These are phyloP conservation scores for Xylaria grammica DNA, from an alignment of 495 filamentous ascomycete genomes.

Conservation along the genomic window DNA sequence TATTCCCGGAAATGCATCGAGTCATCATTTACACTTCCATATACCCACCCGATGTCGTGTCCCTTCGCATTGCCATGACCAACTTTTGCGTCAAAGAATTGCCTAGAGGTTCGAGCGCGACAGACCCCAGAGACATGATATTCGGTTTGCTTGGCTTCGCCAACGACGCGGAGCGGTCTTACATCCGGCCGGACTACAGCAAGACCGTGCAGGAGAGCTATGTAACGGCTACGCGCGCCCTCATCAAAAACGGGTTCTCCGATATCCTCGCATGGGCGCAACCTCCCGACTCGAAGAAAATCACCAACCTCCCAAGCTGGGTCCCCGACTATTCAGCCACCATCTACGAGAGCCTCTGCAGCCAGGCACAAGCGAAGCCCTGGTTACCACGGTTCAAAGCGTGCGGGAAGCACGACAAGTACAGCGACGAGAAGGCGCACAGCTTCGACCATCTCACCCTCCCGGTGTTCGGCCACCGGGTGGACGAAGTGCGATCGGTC, in stretches of 20 bases:
- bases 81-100: slow-evolving; percentile 25
- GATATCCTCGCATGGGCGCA: slow-evolving; percentile 24
- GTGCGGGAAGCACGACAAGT: neutral
- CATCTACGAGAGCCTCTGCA: slow-evolving; percentile 20
- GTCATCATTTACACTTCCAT: slow-evolving; percentile 21
- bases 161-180: slow-evolving; percentile 3
- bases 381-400: slow-evolving; percentile 22
- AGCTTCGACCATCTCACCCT: neutral
- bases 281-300: neutral
- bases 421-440: neutral
- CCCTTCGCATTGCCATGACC: slow-evolving; percentile 23
- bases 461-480: neutral
- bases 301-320: slow-evolving; percentile 12
- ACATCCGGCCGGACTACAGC: slow-evolving; percentile 15
- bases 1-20: slow-evolving; percentile 23
- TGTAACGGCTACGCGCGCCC: neutral
- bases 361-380: slow-evolving; percentile 18
- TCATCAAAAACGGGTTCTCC: slow-evolving; percentile 19
- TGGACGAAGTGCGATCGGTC: neutral
- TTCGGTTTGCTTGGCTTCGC: slow-evolving; percentile 19
- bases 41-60: slow-evolving; percentile 14
- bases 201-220: slow-evolving; percentile 2
- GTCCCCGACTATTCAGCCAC: slow-evolving; percentile 20
- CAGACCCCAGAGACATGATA: slow-evolving; percentile 21
- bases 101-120: slow-evolving; percentile 14